phyloP scores from a whole-genome alignment of 2,329 filamentous ascomycete genomes.

The Mycocentrospora acerina region DNA sequence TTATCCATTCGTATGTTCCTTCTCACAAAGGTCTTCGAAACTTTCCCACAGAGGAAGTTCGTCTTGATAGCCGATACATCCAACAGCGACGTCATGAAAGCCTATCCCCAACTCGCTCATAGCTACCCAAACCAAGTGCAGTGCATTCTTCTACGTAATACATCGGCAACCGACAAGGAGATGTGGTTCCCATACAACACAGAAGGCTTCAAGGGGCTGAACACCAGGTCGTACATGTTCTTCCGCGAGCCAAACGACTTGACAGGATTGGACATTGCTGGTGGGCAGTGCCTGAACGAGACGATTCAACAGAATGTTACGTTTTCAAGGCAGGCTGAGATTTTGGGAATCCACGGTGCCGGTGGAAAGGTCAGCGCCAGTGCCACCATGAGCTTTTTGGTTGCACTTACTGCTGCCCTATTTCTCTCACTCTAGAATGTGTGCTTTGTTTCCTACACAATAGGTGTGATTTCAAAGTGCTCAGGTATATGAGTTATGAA shows the following conservation, averaged over 20 bases:
- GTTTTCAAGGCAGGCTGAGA: slow-evolving; percentile 51
- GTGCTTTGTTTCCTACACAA: too few relatives aligned
- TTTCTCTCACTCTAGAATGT: slow-evolving; percentile 25
- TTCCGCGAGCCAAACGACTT: slow-evolving; percentile 73
- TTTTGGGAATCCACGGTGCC: slow-evolving; percentile 37
- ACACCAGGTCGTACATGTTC: slow-evolving; percentile 75
- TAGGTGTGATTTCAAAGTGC: too few relatives aligned
- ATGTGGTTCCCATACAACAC: slow-evolving; percentile 78
- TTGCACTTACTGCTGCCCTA: slow-evolving; percentile 34
- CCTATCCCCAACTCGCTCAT: slow-evolving; percentile 60
- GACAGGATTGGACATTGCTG: slow-evolving; percentile 63
- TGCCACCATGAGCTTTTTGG: slow-evolving; percentile 35
- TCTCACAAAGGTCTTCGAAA: slow-evolving; percentile 71
- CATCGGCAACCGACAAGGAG: slow-evolving; percentile 64
- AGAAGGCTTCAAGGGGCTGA: slow-evolving; percentile 65
- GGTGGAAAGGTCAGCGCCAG: slow-evolving; percentile 26
- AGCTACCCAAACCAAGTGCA: slow-evolving; percentile 71
- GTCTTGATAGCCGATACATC: slow-evolving; percentile 75
- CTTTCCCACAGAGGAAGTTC: slow-evolving; percentile 73
- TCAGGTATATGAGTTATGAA: too few relatives aligned
- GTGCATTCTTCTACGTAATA: slow-evolving; percentile 78
- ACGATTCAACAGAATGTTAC: slow-evolving; percentile 70
- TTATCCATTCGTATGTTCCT: slow-evolving; percentile 70
- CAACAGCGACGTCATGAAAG: slow-evolving; percentile 75
- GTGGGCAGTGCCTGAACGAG: slow-evolving; percentile 67